Percentiles rank a stretch among this genome's conserved stretches.
Conservation (phyloP, 2,329 filamentous ascomycete species). For the Ramichloridium luteum region DNA sequence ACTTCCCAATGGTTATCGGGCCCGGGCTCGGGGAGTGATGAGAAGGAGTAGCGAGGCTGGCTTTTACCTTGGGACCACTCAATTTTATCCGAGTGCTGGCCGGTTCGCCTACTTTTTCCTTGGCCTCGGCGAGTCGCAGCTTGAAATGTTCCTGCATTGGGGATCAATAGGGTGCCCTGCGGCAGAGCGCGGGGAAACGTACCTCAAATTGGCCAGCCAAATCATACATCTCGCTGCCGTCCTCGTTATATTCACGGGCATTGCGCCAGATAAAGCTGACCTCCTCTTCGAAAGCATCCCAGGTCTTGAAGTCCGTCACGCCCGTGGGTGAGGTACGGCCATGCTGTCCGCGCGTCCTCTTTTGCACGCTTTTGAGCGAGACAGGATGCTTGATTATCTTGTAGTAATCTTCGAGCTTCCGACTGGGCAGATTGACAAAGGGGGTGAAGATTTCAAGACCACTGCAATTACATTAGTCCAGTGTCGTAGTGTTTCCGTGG, state of each 20-base stretch:
- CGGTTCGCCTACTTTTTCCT: conserved; percentile 59
- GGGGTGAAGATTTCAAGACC: conserved; percentile 60
- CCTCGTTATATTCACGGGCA: conserved; percentile 81
- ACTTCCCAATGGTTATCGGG: not conserved
- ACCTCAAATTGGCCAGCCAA: conserved; percentile 72
- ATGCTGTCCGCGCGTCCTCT: conserved; percentile 60
- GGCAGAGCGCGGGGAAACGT: conserved; percentile 16
- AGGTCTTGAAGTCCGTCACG: conserved; percentile 62
- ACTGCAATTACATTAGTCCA: conserved; percentile 21
- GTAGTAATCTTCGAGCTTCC: conserved; percentile 74
- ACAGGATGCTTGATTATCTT: conserved; percentile 69
- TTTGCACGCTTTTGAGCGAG: conserved; percentile 65
- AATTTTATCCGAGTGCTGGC: conserved; percentile 68
- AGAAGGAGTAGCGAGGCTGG: not conserved
- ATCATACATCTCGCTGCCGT: conserved; percentile 71
- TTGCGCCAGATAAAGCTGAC: conserved; percentile 76
- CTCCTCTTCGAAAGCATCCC: conserved; percentile 70
- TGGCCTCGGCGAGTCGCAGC: conserved; percentile 57
- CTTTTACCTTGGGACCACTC: conserved; percentile 30
- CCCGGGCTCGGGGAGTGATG: not conserved
- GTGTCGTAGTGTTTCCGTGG: not conserved
- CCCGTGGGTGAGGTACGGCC: conserved; percentile 50
- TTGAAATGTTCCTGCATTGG: conserved; percentile 54
- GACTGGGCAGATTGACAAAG: conserved; percentile 66
- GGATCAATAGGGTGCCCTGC: conserved; percentile 7